Evolutionary conservation across 805 yeast genomes (phyloP).

Genomic region (Metschnikowia drakensbergensis): DNA sequence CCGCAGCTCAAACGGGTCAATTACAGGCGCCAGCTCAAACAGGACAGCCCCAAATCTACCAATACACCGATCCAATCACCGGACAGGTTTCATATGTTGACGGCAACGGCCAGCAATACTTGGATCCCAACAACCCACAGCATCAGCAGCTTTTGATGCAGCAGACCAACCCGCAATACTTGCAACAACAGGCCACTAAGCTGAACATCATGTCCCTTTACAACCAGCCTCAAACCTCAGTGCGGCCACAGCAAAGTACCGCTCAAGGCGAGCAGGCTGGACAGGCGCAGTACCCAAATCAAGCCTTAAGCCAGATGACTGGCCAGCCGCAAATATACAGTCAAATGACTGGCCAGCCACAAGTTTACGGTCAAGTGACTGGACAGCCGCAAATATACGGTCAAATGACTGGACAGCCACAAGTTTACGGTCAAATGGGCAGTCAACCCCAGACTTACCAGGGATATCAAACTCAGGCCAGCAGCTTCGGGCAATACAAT

Average conservation of each 20-base stretch:
- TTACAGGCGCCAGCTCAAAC: conserved; percentile 16
- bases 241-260: conserved; percentile 10
- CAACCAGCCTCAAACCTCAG: conserved; percentile 29
- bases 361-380: not conserved
- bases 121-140: conserved; percentile 20
- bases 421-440: not conserved
- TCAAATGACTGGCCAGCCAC: conserved; percentile 1
- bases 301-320: not conserved
- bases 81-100: conserved; percentile 67
- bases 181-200: conserved; percentile 33
- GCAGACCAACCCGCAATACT: conserved; percentile 25
- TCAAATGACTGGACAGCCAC: conserved; percentile 1
- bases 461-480: conserved; percentile 1
- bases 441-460: not conserved
- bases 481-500: conserved; percentile 3
- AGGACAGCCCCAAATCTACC: conserved; percentile 50
- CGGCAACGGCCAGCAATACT: conserved; percentile 56
- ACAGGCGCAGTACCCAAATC: not conserved
- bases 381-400: not conserved
- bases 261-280: not conserved
- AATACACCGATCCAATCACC: conserved; percentile 67
- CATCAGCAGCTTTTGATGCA: conserved; percentile 36
- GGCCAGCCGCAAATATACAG: not conserved
- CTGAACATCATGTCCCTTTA: conserved; percentile 34
- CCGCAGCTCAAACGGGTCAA: not conserved